These are phyloP conservation scores for Ballota nigra DNA, from an alignment of 257 asterid genomes.

Conservation along the genomic window DNA sequence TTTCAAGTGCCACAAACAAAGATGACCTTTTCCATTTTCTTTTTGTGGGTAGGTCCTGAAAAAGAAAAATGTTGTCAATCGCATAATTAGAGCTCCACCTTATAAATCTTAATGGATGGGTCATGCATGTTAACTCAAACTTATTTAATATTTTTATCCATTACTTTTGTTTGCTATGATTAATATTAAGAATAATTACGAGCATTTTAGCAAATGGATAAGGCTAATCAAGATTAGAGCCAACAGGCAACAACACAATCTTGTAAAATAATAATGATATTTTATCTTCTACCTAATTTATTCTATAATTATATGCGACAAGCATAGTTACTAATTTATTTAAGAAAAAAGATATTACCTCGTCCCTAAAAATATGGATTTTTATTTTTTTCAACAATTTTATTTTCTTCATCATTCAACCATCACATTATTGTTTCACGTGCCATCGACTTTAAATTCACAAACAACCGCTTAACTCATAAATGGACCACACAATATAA, in stretches of 20 bases:
- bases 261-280: neutral
- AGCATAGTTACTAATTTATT: no score
- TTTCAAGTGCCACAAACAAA: slow-evolving; percentile 13
- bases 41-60: slow-evolving; percentile 26
- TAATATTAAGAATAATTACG: slow-evolving; percentile 24
- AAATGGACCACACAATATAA: no score
- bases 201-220: slow-evolving; percentile 29
- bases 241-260: neutral
- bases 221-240: slow-evolving; percentile 22
- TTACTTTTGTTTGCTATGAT: slow-evolving; percentile 23
- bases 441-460: no score
- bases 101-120: slow-evolving; percentile 27
- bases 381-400: no score
- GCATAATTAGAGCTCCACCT: slow-evolving; percentile 34
- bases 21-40: slow-evolving; percentile 14
- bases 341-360: no score
- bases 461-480: no score
- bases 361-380: no score
- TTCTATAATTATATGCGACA: neutral
- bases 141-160: slow-evolving; percentile 21
- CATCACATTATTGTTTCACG: no score
- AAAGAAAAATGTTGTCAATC: slow-evolving; percentile 26
- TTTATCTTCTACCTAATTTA: neutral
- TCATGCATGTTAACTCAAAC: slow-evolving; percentile 9
- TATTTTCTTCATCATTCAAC: no score